Conservation (phyloP, 306 rosid genomes). For the Castanea mollissima region DNA sequence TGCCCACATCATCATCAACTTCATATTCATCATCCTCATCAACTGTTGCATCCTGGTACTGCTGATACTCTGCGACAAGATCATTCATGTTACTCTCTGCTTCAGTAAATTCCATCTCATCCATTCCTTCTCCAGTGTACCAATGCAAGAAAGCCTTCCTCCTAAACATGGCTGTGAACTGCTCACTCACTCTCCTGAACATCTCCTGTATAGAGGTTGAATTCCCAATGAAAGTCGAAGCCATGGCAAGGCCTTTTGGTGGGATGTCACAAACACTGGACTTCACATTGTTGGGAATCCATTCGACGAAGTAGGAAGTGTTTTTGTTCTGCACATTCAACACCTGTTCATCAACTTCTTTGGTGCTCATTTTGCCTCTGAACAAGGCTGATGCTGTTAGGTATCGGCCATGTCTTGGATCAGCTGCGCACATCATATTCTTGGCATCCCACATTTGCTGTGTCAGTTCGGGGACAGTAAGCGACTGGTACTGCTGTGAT, state of each 20-base stretch:
- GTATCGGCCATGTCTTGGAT: slow-evolving; percentile 71
- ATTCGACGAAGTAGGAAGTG: slow-evolving; percentile 69
- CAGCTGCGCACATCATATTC: slow-evolving; percentile 79
- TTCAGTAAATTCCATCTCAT: slow-evolving; percentile 71
- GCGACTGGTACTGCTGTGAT: slow-evolving; percentile 56
- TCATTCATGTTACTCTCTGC: slow-evolving; percentile 83
- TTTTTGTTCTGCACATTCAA: slow-evolving; percentile 72
- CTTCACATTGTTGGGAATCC: slow-evolving; percentile 81
- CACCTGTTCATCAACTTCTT: slow-evolving; percentile 63
- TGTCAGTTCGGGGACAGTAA: slow-evolving; percentile 67
- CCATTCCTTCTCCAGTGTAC: slow-evolving; percentile 83
- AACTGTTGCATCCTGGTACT: slow-evolving; percentile 61
- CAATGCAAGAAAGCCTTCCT: slow-evolving; percentile 88
- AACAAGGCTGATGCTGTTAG: slow-evolving; percentile 76
- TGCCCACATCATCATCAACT: slow-evolving; percentile 28
- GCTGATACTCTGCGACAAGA: slow-evolving; percentile 79
- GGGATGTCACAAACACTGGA: slow-evolving; percentile 81
- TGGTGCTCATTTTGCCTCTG: slow-evolving; percentile 72
- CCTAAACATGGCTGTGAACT: slow-evolving; percentile 77
- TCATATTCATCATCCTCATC: slow-evolving; percentile 46
- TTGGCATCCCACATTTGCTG: slow-evolving; percentile 82
- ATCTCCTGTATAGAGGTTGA: slow-evolving; percentile 79
- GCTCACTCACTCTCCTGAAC: slow-evolving; percentile 79
- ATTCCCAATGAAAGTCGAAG: slow-evolving; percentile 73
- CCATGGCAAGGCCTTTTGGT: slow-evolving; percentile 57